Evolutionary conservation across 805 yeast species (phyloP), one percentile per base, ranked within the genome.

Genomic region (Blastobotrys attinorum): DNA sequence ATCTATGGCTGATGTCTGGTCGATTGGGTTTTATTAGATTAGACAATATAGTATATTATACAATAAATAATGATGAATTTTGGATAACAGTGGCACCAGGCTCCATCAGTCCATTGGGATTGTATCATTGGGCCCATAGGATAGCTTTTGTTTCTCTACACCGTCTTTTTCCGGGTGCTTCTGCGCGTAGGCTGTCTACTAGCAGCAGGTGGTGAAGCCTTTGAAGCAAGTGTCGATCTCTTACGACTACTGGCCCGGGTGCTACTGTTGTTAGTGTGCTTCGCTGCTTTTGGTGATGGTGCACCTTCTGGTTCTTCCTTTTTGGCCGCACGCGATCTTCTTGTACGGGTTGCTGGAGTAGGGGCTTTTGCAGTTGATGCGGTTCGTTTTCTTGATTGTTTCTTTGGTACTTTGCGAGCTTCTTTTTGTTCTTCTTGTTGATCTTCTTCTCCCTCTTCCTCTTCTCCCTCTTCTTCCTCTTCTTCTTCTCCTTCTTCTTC

Each of bases 391-490:
- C 29, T 18, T 21, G 31, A 22, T n/a, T 11, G 16, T 7, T 43
- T 27, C 5, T 50, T 48, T 8, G 45, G 36, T 22, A 48, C 55
- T 47, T 25, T 4, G 21, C 42, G n/a, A 32, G 22, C 15, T 39
- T 34, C 57, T 55, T 39, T 41, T 25, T 53, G 57, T 31, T 60
- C 65, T 51, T 63, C 50, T 31, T 15, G 13, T 5, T 16, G 5
- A 16, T 58, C 50, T 21, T 54, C 56, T 15, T 56, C 56, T 20
- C 58, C 51, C 44, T 54, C 58, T 7, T 62, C 53, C 4, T 55
- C 59, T 7, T 47, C 46, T n/a, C 43, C 47, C 15, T 38, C 37
- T 16, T 48, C 49, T 16, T 47, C 50, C 13, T 44, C 55, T 22
- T 22, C 33, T 4, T 31, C 21, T 3, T 44, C 20, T 3, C 31